Percentiles rank a stretch among this genome's conserved stretches.
Conservation (phyloP, 2,329 filamentous ascomycete genomes). For the Oidium heveae region DNA sequence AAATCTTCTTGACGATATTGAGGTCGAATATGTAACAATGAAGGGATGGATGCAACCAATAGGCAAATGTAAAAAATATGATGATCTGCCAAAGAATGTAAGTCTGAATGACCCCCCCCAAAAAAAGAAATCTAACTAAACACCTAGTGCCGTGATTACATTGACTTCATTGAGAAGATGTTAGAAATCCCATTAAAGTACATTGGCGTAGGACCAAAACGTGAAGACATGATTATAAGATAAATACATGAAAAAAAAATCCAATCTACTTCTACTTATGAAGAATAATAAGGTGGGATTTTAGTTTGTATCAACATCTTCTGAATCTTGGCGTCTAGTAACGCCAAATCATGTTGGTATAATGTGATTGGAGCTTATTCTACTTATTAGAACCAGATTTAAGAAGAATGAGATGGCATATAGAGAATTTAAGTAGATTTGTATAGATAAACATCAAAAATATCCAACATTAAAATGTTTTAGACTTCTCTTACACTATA, state of each 20-base stretch:
- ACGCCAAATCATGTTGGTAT: too few species aligned
- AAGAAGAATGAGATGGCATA: too few species aligned
- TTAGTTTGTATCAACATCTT: too few species aligned
- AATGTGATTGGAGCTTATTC: too few species aligned
- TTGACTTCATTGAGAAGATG: slow-evolving; percentile 23
- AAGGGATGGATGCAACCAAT: slow-evolving; percentile 44
- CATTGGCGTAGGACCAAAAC: slow-evolving; percentile 26
- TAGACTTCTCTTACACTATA: too few species aligned
- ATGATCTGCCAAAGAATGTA: slow-evolving; percentile 37
- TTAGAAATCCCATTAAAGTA: slow-evolving; percentile 26
- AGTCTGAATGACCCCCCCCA: slow-evolving; percentile 11
- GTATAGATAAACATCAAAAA: too few species aligned
- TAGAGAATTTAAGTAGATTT: too few species aligned
- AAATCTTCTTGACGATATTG: slow-evolving; percentile 27
- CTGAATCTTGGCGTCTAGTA: too few species aligned
- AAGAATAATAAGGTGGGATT: too few species aligned
- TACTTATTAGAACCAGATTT: too few species aligned
- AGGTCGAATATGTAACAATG: slow-evolving; percentile 32
- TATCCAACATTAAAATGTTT: too few species aligned
- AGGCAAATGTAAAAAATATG: slow-evolving; percentile 27
- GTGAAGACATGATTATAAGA: slow-evolving; percentile 4
- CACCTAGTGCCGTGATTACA: slow-evolving; percentile 3
- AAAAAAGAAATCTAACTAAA: slow-evolving; percentile 10
- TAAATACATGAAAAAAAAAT: background rate
- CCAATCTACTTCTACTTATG: too few species aligned